A percentile compares a stretch with the other conserved stretches of the same genome.
Evolutionary conservation across 1,284 basidiomycete species (phyloP).

Genomic region (Cystobasidium sp.): DNA sequence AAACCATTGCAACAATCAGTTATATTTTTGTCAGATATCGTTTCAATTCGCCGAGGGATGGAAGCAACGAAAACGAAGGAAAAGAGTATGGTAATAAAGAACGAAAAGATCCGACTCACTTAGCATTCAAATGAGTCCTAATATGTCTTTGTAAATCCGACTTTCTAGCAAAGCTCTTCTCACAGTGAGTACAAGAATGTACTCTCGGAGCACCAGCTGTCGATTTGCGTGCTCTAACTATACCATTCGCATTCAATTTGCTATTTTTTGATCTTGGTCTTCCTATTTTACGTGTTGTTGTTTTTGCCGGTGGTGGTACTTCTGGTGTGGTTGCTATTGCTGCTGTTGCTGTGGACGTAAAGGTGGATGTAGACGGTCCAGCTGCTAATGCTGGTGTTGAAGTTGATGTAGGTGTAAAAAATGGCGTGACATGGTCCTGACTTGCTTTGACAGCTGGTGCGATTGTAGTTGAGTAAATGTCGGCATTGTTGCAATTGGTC

Average conservation of each 20-base stretch:
- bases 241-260: background rate
- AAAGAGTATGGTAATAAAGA: background rate
- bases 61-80: background rate
- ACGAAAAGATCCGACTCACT: constrained; percentile 21
- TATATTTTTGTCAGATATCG: no score
- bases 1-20: background rate
- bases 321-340: no score
- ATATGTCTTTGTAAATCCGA: constrained; percentile 15
- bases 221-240: constrained; percentile 3
- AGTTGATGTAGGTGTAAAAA: no score
- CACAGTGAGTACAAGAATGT: constrained; percentile 15
- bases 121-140: constrained; percentile 24
- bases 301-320: background rate
- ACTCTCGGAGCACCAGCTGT: constrained; percentile 21
- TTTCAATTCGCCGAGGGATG: background rate
- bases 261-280: background rate
- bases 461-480: no score
- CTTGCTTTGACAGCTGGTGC: no score
- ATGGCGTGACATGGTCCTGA: no score
- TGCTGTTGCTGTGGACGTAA: no score
- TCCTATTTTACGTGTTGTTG: background rate
- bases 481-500: no score
- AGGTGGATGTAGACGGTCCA: no score
- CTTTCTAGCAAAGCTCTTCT: constrained; percentile 15
- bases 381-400: no score